Percentiles rank a stretch among this genome's conserved stretches.
Evolutionary conservation across 75 land plant species (phyloP).

Genomic region (Picea glauca): DNA sequence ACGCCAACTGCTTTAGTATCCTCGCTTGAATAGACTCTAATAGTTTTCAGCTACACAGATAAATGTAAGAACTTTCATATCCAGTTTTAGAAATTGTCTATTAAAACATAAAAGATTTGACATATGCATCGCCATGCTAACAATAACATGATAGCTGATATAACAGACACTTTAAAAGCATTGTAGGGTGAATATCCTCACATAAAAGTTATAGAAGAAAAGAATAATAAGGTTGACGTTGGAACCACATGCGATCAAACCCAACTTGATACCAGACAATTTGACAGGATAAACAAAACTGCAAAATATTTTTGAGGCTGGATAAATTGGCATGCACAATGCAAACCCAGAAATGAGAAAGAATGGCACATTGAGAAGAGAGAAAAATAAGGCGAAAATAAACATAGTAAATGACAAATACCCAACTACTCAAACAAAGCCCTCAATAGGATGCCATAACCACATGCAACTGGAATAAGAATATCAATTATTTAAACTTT

Average conservation of each 20-base stretch:
- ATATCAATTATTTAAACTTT: background rate
- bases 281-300: background rate
- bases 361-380: background rate
- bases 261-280: background rate
- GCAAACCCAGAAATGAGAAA: background rate
- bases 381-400: background rate
- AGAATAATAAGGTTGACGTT: background rate
- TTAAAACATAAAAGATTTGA: background rate
- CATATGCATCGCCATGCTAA: background rate
- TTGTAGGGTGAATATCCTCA: background rate
- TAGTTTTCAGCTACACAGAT: constrained; percentile 64
- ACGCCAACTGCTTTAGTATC: constrained; percentile 62
- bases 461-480: background rate
- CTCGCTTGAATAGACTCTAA: constrained; percentile 70
- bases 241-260: background rate
- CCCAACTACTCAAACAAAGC: background rate
- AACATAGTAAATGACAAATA: background rate
- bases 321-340: background rate
- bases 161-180: background rate
- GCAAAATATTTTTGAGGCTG: background rate
- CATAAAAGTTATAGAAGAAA: background rate
- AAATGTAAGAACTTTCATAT: background rate
- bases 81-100: background rate
- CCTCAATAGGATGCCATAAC: background rate
- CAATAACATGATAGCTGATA: background rate